Conservation (phyloP, 176 grass and related monocot species). For the Aechmea fasciata region DNA sequence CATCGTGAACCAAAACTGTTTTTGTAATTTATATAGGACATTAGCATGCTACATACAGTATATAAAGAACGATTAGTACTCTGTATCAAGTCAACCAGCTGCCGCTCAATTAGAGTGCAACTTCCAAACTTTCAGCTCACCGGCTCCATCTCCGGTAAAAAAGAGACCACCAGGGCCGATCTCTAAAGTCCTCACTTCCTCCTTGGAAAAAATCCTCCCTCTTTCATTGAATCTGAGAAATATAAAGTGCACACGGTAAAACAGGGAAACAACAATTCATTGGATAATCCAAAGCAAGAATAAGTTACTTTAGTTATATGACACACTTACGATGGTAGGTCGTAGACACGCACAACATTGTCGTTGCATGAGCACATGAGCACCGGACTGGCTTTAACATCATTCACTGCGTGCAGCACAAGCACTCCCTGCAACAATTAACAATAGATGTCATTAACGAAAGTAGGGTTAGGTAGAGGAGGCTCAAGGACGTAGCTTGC, state of each 20-base stretch:
- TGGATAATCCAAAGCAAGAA: no score
- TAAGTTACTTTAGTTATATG: no score
- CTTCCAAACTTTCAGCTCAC: neutral
- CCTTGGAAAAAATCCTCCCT: slow-evolving; percentile 3
- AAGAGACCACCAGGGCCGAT: neutral
- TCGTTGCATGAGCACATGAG: neutral
- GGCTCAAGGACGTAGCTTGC: no score
- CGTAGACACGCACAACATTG: neutral
- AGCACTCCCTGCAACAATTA: neutral
- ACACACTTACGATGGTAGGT: neutral
- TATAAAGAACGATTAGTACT: no score
- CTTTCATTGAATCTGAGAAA: neutral
- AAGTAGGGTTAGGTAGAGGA: no score
- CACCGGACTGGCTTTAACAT: neutral
- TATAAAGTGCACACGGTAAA: neutral
- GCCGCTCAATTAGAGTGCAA: neutral
- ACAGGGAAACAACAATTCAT: no score
- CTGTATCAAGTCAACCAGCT: no score
- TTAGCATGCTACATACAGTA: no score
- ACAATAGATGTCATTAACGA: no score
- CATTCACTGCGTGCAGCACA: neutral
- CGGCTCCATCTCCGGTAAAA: slow-evolving; percentile 6
- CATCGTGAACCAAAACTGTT: no score
- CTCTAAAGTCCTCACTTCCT: neutral
- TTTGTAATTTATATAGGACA: no score